These are phyloP conservation scores for Asclepias syriaca DNA, from an alignment of 257 asterid species.

Conservation along the genomic window DNA sequence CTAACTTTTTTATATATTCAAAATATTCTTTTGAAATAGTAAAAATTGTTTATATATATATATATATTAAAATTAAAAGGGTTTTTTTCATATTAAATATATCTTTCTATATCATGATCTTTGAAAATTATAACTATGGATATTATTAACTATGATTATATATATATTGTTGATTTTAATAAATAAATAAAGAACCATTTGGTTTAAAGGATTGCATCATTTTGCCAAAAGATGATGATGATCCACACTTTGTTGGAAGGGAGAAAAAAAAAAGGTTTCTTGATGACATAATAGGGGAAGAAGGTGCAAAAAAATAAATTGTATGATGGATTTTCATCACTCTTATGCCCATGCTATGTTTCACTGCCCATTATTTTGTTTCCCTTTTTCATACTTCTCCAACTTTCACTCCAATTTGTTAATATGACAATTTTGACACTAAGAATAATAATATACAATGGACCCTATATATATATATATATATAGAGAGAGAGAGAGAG, in stretches of 20 bases:
- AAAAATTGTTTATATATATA: too few species aligned
- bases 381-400: not conserved
- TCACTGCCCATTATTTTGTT: not conserved
- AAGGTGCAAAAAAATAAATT: not conserved
- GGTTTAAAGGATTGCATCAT: not conserved
- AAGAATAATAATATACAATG: not conserved
- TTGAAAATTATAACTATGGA: too few species aligned
- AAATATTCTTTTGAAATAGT: too few species aligned
- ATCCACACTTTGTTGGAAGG: not conserved
- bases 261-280: constrained; percentile 10
- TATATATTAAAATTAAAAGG: too few species aligned
- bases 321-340: not conserved
- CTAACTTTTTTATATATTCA: too few species aligned
- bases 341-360: not conserved
- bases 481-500: not conserved
- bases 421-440: not conserved
- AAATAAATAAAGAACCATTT: too few species aligned
- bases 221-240: not conserved
- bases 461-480: not conserved
- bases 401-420: not conserved
- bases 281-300: not conserved
- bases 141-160: too few species aligned
- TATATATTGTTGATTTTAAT: too few species aligned
- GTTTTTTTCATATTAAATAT: too few species aligned
- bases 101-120: too few species aligned